These are phyloP conservation scores for Aphanocladium album DNA, from an alignment of 2,329 filamentous ascomycete species.

Conservation along the genomic window DNA sequence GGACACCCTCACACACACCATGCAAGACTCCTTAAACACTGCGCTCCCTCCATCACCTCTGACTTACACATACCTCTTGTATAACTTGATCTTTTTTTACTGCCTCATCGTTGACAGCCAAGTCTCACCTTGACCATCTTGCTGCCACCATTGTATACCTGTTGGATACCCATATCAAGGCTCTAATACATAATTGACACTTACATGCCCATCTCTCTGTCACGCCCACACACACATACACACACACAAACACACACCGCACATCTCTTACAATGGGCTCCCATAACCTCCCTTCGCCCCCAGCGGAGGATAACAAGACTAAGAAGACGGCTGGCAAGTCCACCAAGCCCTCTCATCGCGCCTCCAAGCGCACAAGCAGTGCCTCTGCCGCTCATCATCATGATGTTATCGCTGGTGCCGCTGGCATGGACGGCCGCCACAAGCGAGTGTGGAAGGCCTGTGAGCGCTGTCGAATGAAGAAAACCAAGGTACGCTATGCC, in stretches of 20 bases:
- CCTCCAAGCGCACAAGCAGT: constrained; percentile 44
- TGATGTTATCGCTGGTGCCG: constrained; percentile 28
- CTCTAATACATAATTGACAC: not conserved
- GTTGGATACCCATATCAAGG: not conserved
- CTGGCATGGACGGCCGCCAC: constrained; percentile 49
- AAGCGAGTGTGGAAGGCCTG: constrained; percentile 65
- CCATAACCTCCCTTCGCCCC: constrained; percentile 46
- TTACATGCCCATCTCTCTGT: too few relatives aligned
- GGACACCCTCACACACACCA: constrained; percentile 2
- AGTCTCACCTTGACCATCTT: not conserved
- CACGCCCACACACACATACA: not conserved
- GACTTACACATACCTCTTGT: constrained; percentile 8
- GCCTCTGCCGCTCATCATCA: constrained; percentile 32
- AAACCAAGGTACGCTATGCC: constrained; percentile 53
- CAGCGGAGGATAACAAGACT: constrained; percentile 42
- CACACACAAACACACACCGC: not conserved
- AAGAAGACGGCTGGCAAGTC: constrained; percentile 36
- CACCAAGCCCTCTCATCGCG: constrained; percentile 46
- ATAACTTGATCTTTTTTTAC: not conserved
- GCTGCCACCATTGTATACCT: not conserved
- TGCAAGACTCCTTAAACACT: constrained; percentile 7
- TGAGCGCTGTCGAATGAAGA: constrained; percentile 64
- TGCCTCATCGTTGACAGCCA: not conserved
- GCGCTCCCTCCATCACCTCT: constrained; percentile 4
- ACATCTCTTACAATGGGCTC: constrained; percentile 39